Conservation (phyloP, 768 basidiomycete genomes). For the Collybiopsis confluens region DNA sequence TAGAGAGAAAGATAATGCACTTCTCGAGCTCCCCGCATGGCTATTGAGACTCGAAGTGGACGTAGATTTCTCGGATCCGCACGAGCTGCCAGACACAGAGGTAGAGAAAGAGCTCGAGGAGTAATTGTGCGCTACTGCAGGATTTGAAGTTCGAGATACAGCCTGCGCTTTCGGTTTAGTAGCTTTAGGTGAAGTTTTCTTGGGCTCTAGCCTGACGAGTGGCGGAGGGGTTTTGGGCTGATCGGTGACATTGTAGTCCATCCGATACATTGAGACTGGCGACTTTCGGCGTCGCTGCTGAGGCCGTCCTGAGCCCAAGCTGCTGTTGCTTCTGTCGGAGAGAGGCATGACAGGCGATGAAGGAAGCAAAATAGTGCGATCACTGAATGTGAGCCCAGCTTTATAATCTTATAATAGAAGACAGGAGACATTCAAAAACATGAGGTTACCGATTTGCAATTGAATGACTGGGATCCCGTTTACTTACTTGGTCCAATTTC, state of each 20-base stretch:
- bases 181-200: background rate
- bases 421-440: too few relatives aligned
- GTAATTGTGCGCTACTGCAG: background rate
- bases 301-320: background rate
- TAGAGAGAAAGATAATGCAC: background rate
- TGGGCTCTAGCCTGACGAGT: background rate
- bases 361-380: too few relatives aligned
- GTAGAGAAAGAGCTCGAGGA: background rate
- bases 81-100: background rate
- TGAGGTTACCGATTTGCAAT: too few relatives aligned
- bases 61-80: background rate
- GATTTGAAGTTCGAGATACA: background rate
- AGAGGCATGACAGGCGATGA: background rate
- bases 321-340: background rate
- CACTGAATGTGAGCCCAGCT: too few relatives aligned
- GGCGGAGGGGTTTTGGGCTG: constrained; percentile 1
- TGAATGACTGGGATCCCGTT: too few relatives aligned
- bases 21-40: background rate
- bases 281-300: constrained; percentile 2
- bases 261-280: constrained; percentile 4
- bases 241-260: background rate
- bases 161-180: background rate
- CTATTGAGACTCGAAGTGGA: constrained; percentile 4
- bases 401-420: too few relatives aligned
- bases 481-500: too few relatives aligned